Evolutionary conservation across 2,329 filamentous ascomycete species (phyloP).

Genomic region (Hypoxylon sp.): DNA sequence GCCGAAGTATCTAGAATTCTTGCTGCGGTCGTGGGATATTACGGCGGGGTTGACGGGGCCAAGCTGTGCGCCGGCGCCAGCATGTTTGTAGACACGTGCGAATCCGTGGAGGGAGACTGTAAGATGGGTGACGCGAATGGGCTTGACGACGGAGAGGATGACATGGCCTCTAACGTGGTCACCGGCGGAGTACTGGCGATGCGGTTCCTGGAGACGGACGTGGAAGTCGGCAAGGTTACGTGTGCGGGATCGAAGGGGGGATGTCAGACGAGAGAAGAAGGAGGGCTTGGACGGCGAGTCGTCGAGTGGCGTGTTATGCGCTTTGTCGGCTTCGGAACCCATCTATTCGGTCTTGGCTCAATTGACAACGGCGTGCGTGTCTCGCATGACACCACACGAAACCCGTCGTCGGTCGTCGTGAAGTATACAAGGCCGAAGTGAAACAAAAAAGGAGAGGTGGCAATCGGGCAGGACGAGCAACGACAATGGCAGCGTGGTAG

Average conservation of each 20-base stretch:
- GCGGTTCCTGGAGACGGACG: conserved; percentile 77
- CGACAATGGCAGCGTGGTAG: not conserved
- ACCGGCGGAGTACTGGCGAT: conserved; percentile 77
- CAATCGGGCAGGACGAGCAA: conserved; percentile 12
- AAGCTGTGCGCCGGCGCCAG: conserved; percentile 62
- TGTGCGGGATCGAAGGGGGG: conserved; percentile 59
- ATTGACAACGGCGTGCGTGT: conserved; percentile 41
- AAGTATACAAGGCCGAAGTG: conserved; percentile 6
- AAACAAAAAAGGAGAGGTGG: not conserved
- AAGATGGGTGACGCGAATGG: conserved; percentile 79
- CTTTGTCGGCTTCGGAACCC: conserved; percentile 53
- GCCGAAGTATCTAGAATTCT: conserved; percentile 67
- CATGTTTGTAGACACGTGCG: conserved; percentile 79
- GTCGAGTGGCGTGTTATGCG: conserved; percentile 49
- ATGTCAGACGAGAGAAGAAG: conserved; percentile 61
- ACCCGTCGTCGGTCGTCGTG: conserved; percentile 27
- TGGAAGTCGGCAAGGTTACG: conserved; percentile 81
- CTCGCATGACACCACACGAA: conserved; percentile 45
- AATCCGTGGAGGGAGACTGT: conserved; percentile 80
- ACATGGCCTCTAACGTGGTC: conserved; percentile 78
- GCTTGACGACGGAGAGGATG: conserved; percentile 75
- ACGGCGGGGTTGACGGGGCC: conserved; percentile 52
- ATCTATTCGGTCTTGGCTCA: conserved; percentile 52
- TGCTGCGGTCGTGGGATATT: conserved; percentile 48
- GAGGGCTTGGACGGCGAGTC: conserved; percentile 53